Evolutionary conservation across 257 asterid genomes (phyloP).

Genomic region (Lantana camara): DNA sequence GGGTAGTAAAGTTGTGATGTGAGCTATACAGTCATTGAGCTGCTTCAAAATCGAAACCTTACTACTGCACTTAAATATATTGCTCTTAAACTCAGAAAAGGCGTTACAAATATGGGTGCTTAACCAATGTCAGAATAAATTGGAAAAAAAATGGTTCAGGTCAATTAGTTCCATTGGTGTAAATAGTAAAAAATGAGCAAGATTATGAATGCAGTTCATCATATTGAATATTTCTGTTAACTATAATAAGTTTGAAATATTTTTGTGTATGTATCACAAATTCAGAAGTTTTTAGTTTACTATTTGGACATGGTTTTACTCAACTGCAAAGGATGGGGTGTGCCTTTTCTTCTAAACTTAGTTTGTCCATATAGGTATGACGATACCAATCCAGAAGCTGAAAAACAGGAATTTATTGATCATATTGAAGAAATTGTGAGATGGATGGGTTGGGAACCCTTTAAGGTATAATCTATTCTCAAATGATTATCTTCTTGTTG

Average conservation of each 20-base stretch:
- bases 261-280: slow-evolving; percentile 2
- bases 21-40: neutral
- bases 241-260: neutral
- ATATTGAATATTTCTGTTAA: neutral
- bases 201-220: neutral
- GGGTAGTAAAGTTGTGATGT: neutral
- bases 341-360: slow-evolving; percentile 8
- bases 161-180: slow-evolving; percentile 2
- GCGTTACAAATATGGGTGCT: neutral
- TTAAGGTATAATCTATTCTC: slow-evolving; percentile 4
- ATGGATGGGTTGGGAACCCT: slow-evolving; percentile 12
- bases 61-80: neutral
- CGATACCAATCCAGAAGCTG: slow-evolving; percentile 68
- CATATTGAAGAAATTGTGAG: slow-evolving; percentile 5
- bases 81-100: neutral
- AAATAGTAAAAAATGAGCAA: neutral
- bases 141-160: neutral
- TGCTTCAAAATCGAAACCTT: neutral
- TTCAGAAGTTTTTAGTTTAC: neutral
- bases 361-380: slow-evolving; percentile 66
- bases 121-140: neutral
- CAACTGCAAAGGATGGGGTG: neutral
- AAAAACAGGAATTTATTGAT: neutral
- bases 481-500: neutral
- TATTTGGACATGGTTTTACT: neutral